Conservation (phyloP, 805 yeast species). For the Groenewaldozyma salmanticensis region DNA sequence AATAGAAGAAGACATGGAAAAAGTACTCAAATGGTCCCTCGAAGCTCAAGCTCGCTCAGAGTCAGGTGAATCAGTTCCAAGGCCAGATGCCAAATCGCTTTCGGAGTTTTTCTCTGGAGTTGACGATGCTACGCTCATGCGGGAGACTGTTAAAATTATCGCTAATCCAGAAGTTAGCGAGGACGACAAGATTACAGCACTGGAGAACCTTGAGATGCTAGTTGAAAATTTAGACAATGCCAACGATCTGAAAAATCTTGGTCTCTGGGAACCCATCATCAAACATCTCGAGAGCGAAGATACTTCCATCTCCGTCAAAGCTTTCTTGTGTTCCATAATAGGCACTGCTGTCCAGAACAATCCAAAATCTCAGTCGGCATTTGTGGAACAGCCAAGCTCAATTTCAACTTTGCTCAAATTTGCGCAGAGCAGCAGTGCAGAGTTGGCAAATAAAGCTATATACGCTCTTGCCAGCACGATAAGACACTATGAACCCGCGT, state of each 20-base stretch:
- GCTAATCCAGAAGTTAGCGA: conserved; percentile 45
- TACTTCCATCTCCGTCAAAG: conserved; percentile 33
- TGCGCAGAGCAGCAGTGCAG: conserved; percentile 15
- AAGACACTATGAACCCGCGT: conserved; percentile 56
- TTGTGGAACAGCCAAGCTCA: conserved; percentile 27
- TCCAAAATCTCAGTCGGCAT: conserved; percentile 67
- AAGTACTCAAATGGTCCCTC: conserved; percentile 84
- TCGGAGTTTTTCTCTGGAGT: conserved; percentile 70
- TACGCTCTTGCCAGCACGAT: conserved; percentile 69
- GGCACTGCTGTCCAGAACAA: conserved; percentile 95
- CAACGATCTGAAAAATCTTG: conserved; percentile 74
- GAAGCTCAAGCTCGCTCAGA: conserved; percentile 68
- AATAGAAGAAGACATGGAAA: too few species aligned
- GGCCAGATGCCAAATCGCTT: conserved; percentile 70
- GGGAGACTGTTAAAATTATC: conserved; percentile 56
- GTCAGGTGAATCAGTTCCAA: conserved; percentile 29
- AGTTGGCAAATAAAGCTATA: conserved; percentile 46
- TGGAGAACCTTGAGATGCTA: conserved; percentile 88
- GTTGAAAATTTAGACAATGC: conserved; percentile 93
- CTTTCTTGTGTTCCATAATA: conserved; percentile 59
- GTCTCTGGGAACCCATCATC: conserved; percentile 71
- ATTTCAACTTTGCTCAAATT: conserved; percentile 23
- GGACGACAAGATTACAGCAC: conserved; percentile 62
- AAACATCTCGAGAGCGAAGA: conserved; percentile 38
- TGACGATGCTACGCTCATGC: conserved; percentile 87